Percentiles rank a stretch among this genome's conserved stretches.
These are phyloP conservation scores for Hyphopichia buzzinii DNA, from an alignment of 1,139 yeast genomes.

Conservation along the genomic window DNA sequence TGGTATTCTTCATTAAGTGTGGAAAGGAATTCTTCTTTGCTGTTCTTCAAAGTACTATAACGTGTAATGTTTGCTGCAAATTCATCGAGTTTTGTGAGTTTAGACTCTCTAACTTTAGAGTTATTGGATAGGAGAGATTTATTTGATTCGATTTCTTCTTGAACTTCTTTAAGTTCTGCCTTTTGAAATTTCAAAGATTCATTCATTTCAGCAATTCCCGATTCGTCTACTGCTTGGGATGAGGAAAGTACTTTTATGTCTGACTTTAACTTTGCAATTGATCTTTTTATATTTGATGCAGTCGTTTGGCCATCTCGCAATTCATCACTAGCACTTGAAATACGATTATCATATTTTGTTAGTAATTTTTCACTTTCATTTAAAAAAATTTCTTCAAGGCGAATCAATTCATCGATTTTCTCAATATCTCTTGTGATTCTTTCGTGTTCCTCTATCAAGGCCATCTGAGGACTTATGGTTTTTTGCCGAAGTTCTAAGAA, in stretches of 20 bases:
- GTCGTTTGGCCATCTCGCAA: not conserved
- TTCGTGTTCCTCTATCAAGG: conserved; percentile 19
- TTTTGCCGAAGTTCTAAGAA: conserved; percentile 50
- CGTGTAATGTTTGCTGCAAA: not conserved
- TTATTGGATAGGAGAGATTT: conserved; percentile 1
- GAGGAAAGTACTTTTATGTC: too few relatives aligned
- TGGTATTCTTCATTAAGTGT: conserved; percentile 21
- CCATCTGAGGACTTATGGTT: conserved; percentile 30
- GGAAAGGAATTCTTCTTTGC: conserved; percentile 4
- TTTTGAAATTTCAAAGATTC: conserved; percentile 8
- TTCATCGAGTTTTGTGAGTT: not conserved
- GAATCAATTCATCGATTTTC: not conserved
- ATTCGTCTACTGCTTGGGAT: not conserved
- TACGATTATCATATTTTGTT: not conserved
- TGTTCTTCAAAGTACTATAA: not conserved
- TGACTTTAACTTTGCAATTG: not conserved
- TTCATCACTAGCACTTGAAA: not conserved
- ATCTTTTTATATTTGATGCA: not conserved
- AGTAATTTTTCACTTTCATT: not conserved
- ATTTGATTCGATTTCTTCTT: conserved; percentile 3
- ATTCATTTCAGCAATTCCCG: conserved; percentile 1
- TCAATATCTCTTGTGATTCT: not conserved
- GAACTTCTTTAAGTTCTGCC: conserved; percentile 15
- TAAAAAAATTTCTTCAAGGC: not conserved
- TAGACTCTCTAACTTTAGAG: not conserved